Evolutionary conservation across 2,329 filamentous ascomycete species (phyloP).

Genomic region (Aspergillus spinulosporus): DNA sequence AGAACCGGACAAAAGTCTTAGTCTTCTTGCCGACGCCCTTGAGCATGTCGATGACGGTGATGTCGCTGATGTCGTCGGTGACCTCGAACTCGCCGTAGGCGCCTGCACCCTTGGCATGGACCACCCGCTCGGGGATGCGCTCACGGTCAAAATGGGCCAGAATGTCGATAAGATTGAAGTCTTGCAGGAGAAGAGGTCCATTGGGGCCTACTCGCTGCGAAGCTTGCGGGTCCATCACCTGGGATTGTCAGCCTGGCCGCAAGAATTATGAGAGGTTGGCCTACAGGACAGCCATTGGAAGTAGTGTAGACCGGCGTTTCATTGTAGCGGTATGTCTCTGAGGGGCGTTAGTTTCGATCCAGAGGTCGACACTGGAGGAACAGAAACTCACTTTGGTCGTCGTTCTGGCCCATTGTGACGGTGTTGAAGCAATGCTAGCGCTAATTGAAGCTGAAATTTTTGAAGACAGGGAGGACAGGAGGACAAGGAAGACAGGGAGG

Average conservation of each 20-base stretch:
- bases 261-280: background rate
- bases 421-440: conserved; percentile 1
- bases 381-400: conserved; percentile 32
- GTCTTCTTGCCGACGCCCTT: conserved; percentile 68
- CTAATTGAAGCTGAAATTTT: background rate
- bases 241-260: conserved; percentile 14
- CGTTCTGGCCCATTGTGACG: conserved; percentile 39
- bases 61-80: conserved; percentile 52
- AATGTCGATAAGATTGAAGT: conserved; percentile 65
- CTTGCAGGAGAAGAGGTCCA: conserved; percentile 63
- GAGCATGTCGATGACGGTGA: conserved; percentile 51
- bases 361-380: conserved; percentile 7
- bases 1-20: conserved; percentile 68
- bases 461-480: background rate
- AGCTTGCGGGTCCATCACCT: conserved; percentile 54
- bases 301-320: conserved; percentile 61
- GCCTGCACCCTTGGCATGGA: conserved; percentile 47
- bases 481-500: background rate
- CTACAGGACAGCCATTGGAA: conserved; percentile 58
- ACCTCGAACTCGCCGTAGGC: conserved; percentile 48
- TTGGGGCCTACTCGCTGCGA: conserved; percentile 57
- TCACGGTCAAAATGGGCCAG: conserved; percentile 50
- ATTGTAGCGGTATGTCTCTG: conserved; percentile 53
- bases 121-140: conserved; percentile 44
- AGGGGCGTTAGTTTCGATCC: background rate